Evolutionary conservation across 2,329 filamentous ascomycete genomes (phyloP), one percentile per base, ranked within the genome.

Genomic region (Paecilomyces sp.): DNA sequence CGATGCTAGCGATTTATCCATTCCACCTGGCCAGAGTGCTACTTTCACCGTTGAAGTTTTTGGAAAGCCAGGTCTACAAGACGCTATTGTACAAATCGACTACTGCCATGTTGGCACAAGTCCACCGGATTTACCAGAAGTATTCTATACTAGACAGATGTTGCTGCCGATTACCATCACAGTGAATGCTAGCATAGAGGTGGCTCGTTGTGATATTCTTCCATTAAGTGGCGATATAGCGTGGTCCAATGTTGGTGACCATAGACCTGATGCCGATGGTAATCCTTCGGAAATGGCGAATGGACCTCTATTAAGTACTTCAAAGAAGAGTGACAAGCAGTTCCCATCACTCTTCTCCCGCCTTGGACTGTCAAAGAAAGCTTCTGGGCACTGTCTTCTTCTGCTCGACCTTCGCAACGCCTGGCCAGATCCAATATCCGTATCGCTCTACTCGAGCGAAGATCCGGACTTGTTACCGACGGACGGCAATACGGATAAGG

Each of bases 181-280:
- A 4, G 93, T 97, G 55, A 97, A 97, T 70, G 90, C 92, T 3
- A 94, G 91, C 68, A 82, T 97, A 28, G 91, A 97, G 68, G 80
- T 97, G 9, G 83, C 87, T 34, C 84, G 91, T 41, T 86, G 92
- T 64, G 92, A 97, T 68, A 81, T 95, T 18, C 74, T 94, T 34
- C 87, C 91, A 0, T 82, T 96, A 11, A 85, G 85, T 55, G 83
- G 85, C 11, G 80, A 84, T 55, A 85, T 94, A 57, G 88, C 88
- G 0, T 91, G 89, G 85, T 73, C 73, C 58, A 78, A 78, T 57
- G 68, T 68, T 25, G 60, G 65, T 8, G 22, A 58, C 47, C 55
- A 61, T 36, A 31, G 55, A 4, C 36, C 22, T 58, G 63, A 24
- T 6, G 30, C 54, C 15, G 61, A 60, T 18, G 53, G 57, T 25